Conservation (phyloP, 1,139 yeast species). For the Blastobotrys raffinosifermentans region DNA sequence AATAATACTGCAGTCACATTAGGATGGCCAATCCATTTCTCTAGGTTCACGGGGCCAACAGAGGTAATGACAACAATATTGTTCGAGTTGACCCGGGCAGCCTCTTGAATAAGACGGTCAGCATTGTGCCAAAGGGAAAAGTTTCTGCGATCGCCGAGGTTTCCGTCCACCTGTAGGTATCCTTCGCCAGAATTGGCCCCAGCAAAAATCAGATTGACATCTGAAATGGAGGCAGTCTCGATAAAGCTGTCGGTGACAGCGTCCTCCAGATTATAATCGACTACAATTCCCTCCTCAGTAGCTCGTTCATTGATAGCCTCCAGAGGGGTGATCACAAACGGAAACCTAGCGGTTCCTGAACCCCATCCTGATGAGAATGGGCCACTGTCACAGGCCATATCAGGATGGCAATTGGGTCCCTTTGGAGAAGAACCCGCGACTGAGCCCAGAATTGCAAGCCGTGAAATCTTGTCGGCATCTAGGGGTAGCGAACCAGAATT, state of each 20-base stretch:
- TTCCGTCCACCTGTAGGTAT: slow-evolving; percentile 49
- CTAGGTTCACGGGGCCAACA: slow-evolving; percentile 59
- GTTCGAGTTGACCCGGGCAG: slow-evolving; percentile 46
- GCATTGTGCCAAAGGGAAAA: slow-evolving; percentile 56
- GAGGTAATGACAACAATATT: slow-evolving; percentile 55
- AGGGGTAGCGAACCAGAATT: slow-evolving; percentile 51
- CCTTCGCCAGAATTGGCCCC: slow-evolving; percentile 46
- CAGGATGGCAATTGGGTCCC: slow-evolving; percentile 37
- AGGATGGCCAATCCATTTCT: slow-evolving; percentile 53
- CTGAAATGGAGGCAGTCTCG: slow-evolving; percentile 45
- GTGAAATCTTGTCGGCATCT: slow-evolving; percentile 6
- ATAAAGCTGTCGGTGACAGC: slow-evolving; percentile 36
- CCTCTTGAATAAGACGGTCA: slow-evolving; percentile 45
- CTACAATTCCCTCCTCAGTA: slow-evolving; percentile 14
- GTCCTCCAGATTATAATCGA: slow-evolving; percentile 25
- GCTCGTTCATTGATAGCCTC: slow-evolving; percentile 26
- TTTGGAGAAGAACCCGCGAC: slow-evolving; percentile 27
- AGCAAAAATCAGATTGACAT: slow-evolving; percentile 48
- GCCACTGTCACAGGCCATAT: slow-evolving; percentile 28
- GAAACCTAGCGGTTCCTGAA: slow-evolving; percentile 46
- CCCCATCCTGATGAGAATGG: slow-evolving; percentile 39
- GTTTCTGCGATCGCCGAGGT: slow-evolving; percentile 51
- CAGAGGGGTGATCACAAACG: slow-evolving; percentile 50
- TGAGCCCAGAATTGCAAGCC: slow-evolving; percentile 26
- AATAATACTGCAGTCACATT: slow-evolving; percentile 52